Percentiles rank a stretch among this genome's conserved stretches.
These are phyloP conservation scores for Vicia sativa DNA, from an alignment of 306 rosid genomes.

Conservation along the genomic window DNA sequence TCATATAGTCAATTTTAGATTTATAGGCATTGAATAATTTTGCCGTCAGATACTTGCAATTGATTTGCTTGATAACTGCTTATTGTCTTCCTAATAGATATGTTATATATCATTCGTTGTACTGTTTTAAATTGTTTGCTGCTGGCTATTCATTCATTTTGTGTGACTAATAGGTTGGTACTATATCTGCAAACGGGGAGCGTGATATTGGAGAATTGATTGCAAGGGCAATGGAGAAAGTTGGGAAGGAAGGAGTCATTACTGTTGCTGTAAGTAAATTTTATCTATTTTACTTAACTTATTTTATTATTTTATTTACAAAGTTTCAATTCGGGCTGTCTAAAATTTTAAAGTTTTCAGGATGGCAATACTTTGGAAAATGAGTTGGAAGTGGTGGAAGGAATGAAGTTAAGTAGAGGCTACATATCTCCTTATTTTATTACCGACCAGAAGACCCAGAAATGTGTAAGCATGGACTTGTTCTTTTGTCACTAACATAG, in stretches of 20 bases:
- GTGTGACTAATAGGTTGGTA: conserved; percentile 66
- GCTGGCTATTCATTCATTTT: conserved; percentile 16
- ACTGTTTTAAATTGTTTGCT: conserved; percentile 13
- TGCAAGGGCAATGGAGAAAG: conserved; percentile 98
- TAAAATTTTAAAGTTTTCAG: conserved; percentile 47
- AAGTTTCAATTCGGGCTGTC: conserved; percentile 30
- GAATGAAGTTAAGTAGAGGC: conserved; percentile 89
- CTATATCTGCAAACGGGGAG: conserved; percentile 97
- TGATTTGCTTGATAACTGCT: neutral
- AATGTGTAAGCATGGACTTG: conserved; percentile 70
- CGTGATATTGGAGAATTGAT: conserved; percentile 86
- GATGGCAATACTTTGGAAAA: conserved; percentile 95
- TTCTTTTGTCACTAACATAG: conserved; percentile 35
- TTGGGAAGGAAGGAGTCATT: conserved; percentile 96
- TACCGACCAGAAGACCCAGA: conserved; percentile 80
- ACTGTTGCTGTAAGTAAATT: conserved; percentile 73
- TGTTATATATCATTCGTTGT: neutral
- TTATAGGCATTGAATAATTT: conserved; percentile 20
- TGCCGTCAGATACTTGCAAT: neutral
- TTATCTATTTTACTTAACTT: conserved; percentile 25
- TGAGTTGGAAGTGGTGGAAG: conserved; percentile 96
- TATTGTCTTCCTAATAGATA: conserved; percentile 21
- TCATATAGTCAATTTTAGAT: conserved; percentile 21
- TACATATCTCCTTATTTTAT: conserved; percentile 92
- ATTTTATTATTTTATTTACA: neutral